Evolutionary conservation across 1,284 basidiomycete species (phyloP).

Genomic region (Takashimella koratensis): DNA sequence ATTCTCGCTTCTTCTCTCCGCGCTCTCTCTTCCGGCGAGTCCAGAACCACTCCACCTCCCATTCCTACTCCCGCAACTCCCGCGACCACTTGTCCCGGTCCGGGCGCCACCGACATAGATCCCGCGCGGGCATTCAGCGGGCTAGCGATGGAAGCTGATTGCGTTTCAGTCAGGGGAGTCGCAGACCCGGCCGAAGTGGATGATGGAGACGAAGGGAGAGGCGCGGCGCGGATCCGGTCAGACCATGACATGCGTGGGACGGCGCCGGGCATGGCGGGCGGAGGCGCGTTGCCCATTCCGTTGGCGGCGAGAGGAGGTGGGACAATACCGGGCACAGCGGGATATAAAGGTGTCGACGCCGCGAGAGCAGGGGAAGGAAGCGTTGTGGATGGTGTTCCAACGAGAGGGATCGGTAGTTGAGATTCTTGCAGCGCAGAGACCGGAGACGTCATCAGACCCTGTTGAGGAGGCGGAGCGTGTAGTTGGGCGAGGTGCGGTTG

Average conservation of each 20-base stretch:
- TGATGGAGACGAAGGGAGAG: background rate
- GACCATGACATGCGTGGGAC: slow-evolving; percentile 20
- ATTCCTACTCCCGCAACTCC: background rate
- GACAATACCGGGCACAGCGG: too few relatives aligned
- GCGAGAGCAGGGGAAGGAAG: too few relatives aligned
- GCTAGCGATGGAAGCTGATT: too few relatives aligned
- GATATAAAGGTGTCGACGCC: too few relatives aligned
- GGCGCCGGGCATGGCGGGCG: background rate
- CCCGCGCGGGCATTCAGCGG: background rate
- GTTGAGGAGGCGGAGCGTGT: background rate
- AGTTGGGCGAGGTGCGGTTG: slow-evolving; percentile 1
- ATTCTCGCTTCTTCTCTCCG: slow-evolving; percentile 28
- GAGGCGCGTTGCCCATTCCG: background rate
- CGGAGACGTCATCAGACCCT: too few relatives aligned
- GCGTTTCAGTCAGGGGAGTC: background rate
- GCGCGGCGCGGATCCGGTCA: slow-evolving; percentile 9
- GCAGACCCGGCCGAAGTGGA: background rate
- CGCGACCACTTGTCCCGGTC: background rate
- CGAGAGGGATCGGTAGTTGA: too few relatives aligned
- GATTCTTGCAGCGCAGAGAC: too few relatives aligned
- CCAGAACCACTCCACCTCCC: background rate
- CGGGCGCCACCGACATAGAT: background rate
- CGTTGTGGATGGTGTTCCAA: too few relatives aligned
- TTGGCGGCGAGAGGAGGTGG: too few relatives aligned
- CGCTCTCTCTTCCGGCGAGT: slow-evolving; percentile 12